Conservation (phyloP, 768 basidiomycete genomes). For the Zangia roseola region DNA sequence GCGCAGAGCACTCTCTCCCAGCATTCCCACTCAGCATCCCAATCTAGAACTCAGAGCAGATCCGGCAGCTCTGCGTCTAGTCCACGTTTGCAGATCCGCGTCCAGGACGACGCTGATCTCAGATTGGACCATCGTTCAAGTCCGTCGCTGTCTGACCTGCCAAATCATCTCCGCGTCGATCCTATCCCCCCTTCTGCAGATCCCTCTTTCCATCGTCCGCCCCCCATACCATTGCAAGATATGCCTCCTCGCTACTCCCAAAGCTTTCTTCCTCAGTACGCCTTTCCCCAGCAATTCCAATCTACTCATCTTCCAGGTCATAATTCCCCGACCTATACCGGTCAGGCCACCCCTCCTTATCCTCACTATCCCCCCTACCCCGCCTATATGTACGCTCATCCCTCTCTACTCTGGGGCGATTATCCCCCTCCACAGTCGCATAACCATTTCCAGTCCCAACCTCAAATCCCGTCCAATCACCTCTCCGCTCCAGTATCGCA, state of each 20-base stretch:
- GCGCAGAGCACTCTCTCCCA: conserved; percentile 37
- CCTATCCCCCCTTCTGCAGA: conserved; percentile 7
- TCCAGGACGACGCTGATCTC: conserved; percentile 38
- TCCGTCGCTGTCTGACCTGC: conserved; percentile 18
- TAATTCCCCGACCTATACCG: conserved; percentile 26
- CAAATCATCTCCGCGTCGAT: conserved; percentile 15
- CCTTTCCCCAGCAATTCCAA: conserved; percentile 16
- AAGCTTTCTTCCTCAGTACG: conserved; percentile 14
- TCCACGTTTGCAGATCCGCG: conserved; percentile 40
- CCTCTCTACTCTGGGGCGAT: conserved; percentile 41
- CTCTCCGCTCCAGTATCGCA: conserved; percentile 1
- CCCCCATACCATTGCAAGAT: conserved; percentile 19
- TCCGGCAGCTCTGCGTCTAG: conserved; percentile 51
- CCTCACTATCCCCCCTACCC: conserved; percentile 35
- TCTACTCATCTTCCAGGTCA: conserved; percentile 22
- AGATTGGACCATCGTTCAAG: conserved; percentile 25
- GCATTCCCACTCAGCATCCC: conserved; percentile 36
- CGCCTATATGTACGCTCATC: conserved; percentile 34
- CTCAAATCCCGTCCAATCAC: conserved; percentile 5
- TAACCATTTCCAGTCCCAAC: conserved; percentile 20
- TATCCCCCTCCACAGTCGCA: conserved; percentile 11
- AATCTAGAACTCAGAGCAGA: conserved; percentile 46
- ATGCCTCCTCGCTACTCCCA: conserved; percentile 21
- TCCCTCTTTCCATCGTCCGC: conserved; percentile 17
- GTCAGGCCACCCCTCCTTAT: conserved; percentile 35